Conservation (phyloP, 768 basidiomycete species). For the Crassisporium funariophilum region DNA sequence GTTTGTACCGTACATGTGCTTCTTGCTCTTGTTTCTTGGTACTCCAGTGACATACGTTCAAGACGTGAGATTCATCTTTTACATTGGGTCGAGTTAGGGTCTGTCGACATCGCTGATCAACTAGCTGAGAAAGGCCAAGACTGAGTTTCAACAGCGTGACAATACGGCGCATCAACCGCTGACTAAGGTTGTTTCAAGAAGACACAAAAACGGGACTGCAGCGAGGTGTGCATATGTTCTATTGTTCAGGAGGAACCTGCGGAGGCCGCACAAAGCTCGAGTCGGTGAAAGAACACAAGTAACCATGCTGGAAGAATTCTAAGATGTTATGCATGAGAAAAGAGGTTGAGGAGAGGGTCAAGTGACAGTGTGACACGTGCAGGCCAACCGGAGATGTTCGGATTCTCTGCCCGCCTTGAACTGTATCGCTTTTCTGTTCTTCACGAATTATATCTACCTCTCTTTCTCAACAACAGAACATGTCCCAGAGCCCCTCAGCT, state of each 20-base stretch:
- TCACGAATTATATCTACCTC: conserved; percentile 25
- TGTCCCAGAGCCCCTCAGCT: conserved; percentile 69
- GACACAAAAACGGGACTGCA: no score
- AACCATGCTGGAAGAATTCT: conserved; percentile 10
- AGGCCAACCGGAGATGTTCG: conserved; percentile 23
- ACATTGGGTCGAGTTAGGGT: conserved; percentile 16
- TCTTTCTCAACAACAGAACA: conserved; percentile 31
- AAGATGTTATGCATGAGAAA: conserved; percentile 17
- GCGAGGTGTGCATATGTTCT: no score
- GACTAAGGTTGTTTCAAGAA: no score
- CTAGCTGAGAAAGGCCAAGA: no score
- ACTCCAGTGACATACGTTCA: conserved; percentile 32
- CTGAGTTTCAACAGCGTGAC: no score
- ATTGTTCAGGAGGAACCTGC: no score
- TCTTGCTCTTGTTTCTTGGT: conserved; percentile 26
- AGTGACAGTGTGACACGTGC: conserved; percentile 35
- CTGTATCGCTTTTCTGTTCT: conserved; percentile 16
- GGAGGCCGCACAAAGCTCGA: no score
- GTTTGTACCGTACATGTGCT: conserved; percentile 29
- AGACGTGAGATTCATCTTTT: conserved; percentile 30
- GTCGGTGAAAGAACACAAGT: no score
- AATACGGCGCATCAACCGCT: no score
- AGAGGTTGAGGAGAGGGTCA: no score
- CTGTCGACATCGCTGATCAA: conserved; percentile 4
- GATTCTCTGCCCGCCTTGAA: conserved; percentile 25